These are phyloP conservation scores for Teratosphaeria pseudoeucalypti DNA, from an alignment of 2,329 filamentous ascomycete species.

Conservation along the genomic window DNA sequence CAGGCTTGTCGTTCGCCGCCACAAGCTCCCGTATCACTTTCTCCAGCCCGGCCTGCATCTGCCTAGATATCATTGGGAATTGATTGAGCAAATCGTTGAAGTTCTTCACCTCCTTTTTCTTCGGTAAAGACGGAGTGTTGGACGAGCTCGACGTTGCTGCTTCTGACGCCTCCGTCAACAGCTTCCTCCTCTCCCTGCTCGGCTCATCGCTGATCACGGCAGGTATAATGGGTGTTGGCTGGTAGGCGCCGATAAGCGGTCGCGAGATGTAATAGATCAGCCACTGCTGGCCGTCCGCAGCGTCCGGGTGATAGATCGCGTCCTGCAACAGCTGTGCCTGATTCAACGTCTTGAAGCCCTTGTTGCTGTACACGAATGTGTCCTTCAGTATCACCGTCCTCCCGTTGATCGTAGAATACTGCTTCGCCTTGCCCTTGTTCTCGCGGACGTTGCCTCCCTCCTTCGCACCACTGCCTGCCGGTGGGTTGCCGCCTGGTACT, in stretches of 20 bases:
- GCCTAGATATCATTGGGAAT: slow-evolving; percentile 89
- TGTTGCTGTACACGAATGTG: slow-evolving; percentile 85
- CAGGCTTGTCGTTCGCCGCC: slow-evolving; percentile 70
- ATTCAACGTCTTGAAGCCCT: slow-evolving; percentile 91
- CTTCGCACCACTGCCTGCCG: slow-evolving; percentile 40
- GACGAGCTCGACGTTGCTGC: slow-evolving; percentile 7
- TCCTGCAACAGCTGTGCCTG: slow-evolving; percentile 83
- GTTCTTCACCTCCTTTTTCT: slow-evolving; percentile 82
- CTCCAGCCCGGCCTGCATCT: slow-evolving; percentile 90
- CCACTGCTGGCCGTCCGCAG: slow-evolving; percentile 86
- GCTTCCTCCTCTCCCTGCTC: slow-evolving; percentile 22
- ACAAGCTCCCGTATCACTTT: slow-evolving; percentile 83
- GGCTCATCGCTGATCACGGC: slow-evolving; percentile 40
- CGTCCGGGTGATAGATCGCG: slow-evolving; percentile 77
- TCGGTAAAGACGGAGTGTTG: slow-evolving; percentile 37
- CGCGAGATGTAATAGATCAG: slow-evolving; percentile 91
- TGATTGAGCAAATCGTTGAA: slow-evolving; percentile 84
- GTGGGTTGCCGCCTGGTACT: slow-evolving; percentile 50
- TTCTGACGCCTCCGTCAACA: slow-evolving; percentile 20
- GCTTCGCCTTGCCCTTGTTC: slow-evolving; percentile 82
- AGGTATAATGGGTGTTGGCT: slow-evolving; percentile 60
- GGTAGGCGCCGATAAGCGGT: slow-evolving; percentile 74
- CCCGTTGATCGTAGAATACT: slow-evolving; percentile 86
- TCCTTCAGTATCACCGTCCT: slow-evolving; percentile 92
- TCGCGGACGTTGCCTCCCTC: slow-evolving; percentile 59